These are phyloP conservation scores for Termitomyces sp. DNA, from an alignment of 768 basidiomycete species.

Conservation along the genomic window DNA sequence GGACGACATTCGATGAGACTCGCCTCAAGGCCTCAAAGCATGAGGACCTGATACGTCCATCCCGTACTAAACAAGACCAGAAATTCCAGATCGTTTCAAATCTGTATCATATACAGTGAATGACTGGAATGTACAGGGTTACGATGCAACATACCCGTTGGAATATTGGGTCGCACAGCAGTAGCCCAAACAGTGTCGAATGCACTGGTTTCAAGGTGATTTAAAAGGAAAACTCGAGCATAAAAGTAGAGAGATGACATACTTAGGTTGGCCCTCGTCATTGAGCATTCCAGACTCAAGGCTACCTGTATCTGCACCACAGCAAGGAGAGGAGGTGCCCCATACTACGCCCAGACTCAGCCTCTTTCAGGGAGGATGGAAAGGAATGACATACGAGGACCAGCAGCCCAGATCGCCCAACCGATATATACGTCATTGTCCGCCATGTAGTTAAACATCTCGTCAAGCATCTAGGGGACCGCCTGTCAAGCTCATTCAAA, in stretches of 20 bases:
- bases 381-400: slow-evolving; percentile 30
- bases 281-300: slow-evolving; percentile 38
- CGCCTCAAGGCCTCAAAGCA: too few species aligned
- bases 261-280: slow-evolving; percentile 35
- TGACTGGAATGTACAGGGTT: background rate
- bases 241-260: slow-evolving; percentile 1
- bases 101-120: slow-evolving; percentile 1
- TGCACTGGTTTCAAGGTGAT: slow-evolving; percentile 18
- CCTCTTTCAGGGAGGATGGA: background rate
- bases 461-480: slow-evolving; percentile 26
- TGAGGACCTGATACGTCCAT: too few species aligned
- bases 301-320: slow-evolving; percentile 39
- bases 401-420: slow-evolving; percentile 46
- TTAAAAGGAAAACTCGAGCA: background rate
- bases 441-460: slow-evolving; percentile 36
- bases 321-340: slow-evolving; percentile 39
- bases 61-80: slow-evolving; percentile 9
- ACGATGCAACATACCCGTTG: slow-evolving; percentile 14
- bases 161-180: slow-evolving; percentile 35
- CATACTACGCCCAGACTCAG: slow-evolving; percentile 28
- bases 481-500: background rate
- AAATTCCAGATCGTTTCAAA: slow-evolving; percentile 15
- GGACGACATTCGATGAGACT: background rate
- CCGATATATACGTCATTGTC: slow-evolving; percentile 44
- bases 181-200: slow-evolving; percentile 34